Conservation (phyloP, 305 asterid genomes). For the Nicotiana rustica region DNA sequence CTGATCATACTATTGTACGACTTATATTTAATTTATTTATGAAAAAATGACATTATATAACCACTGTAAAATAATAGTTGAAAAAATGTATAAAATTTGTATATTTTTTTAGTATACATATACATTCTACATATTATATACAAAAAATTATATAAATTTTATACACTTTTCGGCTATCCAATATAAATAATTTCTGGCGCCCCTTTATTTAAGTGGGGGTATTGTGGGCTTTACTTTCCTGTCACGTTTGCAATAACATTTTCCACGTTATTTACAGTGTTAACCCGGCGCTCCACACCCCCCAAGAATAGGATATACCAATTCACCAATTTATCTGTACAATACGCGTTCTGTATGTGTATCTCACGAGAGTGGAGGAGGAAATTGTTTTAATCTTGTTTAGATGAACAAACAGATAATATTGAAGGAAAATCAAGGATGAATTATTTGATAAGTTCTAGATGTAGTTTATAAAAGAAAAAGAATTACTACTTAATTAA, state of each 20-base stretch:
- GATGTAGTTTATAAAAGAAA: background rate
- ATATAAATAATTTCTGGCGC: no score
- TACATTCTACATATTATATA: no score
- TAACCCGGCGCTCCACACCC: background rate
- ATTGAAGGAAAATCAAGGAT: background rate
- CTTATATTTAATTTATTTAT: background rate
- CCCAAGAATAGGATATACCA: background rate
- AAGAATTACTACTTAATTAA: no score
- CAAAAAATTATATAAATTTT: no score
- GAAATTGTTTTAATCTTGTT: background rate
- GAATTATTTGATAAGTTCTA: background rate
- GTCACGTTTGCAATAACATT: conserved; percentile 52
- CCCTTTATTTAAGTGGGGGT: background rate
- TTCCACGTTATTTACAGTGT: conserved; percentile 50
- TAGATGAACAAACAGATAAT: background rate
- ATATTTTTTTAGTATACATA: no score
- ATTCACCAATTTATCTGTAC: background rate
- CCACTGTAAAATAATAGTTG: no score
- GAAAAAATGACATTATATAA: no score
- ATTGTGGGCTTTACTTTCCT: conserved; percentile 29
- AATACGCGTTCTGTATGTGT: conserved; percentile 34
- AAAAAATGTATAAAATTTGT: no score
- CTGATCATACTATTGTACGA: background rate
- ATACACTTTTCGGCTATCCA: rapidly evolving
- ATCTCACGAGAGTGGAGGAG: background rate